Conservation (phyloP, 495 filamentous ascomycete species). For the Tricharina praecox region DNA sequence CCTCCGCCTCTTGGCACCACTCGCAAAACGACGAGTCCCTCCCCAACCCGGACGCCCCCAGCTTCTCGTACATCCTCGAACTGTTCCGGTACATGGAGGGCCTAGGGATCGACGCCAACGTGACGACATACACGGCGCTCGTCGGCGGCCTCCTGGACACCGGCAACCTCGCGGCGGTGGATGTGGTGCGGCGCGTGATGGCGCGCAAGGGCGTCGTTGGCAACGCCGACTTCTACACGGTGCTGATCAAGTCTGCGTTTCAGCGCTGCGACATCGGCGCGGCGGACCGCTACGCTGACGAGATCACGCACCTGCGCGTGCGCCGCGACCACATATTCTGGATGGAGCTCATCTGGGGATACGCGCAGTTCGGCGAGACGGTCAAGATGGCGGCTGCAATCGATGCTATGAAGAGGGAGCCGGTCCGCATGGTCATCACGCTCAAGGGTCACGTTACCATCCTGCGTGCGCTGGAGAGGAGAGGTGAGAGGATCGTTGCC, state of each 20-base stretch:
- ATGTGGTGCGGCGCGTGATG: constrained; percentile 45
- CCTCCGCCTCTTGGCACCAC: too few species aligned
- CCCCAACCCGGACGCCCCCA: constrained; percentile 14
- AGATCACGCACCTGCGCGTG: constrained; percentile 26
- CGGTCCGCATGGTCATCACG: constrained; percentile 2
- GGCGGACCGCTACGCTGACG: constrained; percentile 36
- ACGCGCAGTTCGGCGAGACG: constrained; percentile 34
- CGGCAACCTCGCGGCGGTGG: constrained; percentile 36
- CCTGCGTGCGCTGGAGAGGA: constrained; percentile 8
- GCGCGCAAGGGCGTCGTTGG: constrained; percentile 33
- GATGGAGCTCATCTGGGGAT: constrained; percentile 50
- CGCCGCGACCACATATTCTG: constrained; percentile 45
- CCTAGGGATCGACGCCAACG: constrained; percentile 37
- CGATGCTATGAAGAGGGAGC: constrained; percentile 3
- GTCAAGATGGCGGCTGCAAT: constrained; percentile 21
- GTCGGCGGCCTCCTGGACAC: constrained; percentile 42
- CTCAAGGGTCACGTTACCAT: constrained; percentile 14
- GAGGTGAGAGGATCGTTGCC: constrained; percentile 9
- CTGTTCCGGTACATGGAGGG: constrained; percentile 39
- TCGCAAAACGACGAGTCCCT: constrained; percentile 14
- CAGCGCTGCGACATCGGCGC: constrained; percentile 34
- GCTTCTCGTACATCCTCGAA: constrained; percentile 23
- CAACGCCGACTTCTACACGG: constrained; percentile 48
- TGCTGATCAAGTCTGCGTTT: constrained; percentile 53
- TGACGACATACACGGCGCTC: constrained; percentile 43